phyloP scores from a whole-genome alignment of 2,329 filamentous ascomycete genomes.

The Fusarium fracticaudum region DNA sequence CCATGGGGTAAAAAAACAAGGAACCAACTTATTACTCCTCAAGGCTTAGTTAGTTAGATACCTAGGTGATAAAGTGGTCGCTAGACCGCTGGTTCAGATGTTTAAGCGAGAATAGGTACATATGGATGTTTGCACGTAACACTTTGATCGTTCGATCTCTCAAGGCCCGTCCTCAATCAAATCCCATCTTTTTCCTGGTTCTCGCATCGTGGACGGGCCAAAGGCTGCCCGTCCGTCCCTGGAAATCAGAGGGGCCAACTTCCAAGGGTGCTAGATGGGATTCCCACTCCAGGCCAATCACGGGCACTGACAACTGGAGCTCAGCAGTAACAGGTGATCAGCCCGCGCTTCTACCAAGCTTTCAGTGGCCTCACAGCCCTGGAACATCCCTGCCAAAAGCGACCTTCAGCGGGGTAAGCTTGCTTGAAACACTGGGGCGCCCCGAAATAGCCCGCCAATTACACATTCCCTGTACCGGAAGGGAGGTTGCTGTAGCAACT shows the following conservation, averaged over 20 bases:
- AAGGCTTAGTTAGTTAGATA: neutral
- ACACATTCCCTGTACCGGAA: neutral
- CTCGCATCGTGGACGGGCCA: conserved; percentile 29
- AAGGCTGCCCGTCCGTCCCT: conserved; percentile 21
- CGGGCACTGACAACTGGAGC: conserved; percentile 7
- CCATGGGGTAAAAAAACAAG: conserved; percentile 17
- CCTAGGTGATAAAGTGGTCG: neutral
- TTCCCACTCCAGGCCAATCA: conserved; percentile 18
- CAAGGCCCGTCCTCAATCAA: conserved; percentile 9
- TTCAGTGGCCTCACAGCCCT: conserved; percentile 32
- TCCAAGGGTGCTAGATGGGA: conserved; percentile 9
- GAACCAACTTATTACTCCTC: conserved; percentile 1
- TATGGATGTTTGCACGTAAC: neutral
- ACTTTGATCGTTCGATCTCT: conserved; percentile 25
- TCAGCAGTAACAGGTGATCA: conserved; percentile 27
- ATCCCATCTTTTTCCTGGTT: conserved; percentile 19
- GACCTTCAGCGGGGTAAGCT: conserved; percentile 41
- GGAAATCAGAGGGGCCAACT: neutral
- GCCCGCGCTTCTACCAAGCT: conserved; percentile 27
- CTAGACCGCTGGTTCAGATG: conserved; percentile 1
- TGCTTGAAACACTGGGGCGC: conserved; percentile 38
- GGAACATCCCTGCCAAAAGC: conserved; percentile 28
- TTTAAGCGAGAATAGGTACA: neutral
- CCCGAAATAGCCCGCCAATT: conserved; percentile 37
- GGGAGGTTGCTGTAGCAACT: conserved; percentile 40